Evolutionary conservation across 2,329 filamentous ascomycete species (phyloP), one percentile per base, ranked within the genome.

Genomic region (Exserohilum rostratum): DNA sequence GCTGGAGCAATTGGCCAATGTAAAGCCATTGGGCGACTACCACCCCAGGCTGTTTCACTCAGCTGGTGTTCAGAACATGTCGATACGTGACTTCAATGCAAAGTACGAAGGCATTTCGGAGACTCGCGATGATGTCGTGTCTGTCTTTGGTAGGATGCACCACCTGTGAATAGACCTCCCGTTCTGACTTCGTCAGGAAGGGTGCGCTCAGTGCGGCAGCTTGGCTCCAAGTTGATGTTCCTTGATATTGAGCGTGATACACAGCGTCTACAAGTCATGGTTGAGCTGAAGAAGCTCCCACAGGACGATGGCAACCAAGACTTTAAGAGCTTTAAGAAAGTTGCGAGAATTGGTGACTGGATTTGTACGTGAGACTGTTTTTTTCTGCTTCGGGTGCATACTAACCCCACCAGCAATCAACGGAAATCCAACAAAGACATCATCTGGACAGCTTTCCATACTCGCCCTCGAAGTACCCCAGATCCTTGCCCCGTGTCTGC

Each of bases 181-280:
- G 25, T 50, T 57, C 65, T 76, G 62, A 77, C 61, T 49, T 59
- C 51, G 71, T 71, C 79, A 87, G 91, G 92, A 75, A 91, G 91
- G 71, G 82, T 96, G 60, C 82, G 83, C 67, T 87, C 87, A 42
- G 84, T 90, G 70, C 89, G 91, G 58, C 80, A 85, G 43, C 83
- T 86, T 50, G 88, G 93, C 62, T 87, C 85, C 65, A 91, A 90
- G 76, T 86, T 99, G 65, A 81, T 91, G 60, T 99, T 99, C 75
- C 75, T 97, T 62, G 90, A 95, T 76, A 78, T 98, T 45, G 81
- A 87, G 63, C 87, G 91, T 72, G 86, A 91, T 70, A 88, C 87
- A 53, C 78, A 86, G 63, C 85, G 83, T 60, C 76, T 96, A 30
- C 95, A 99, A 77, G 83, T 88, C 57, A 86, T 96, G 79, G 83